Evolutionary conservation across 2,329 filamentous ascomycete species (phyloP).

Genomic region (Colletotrichum chrysophilum): DNA sequence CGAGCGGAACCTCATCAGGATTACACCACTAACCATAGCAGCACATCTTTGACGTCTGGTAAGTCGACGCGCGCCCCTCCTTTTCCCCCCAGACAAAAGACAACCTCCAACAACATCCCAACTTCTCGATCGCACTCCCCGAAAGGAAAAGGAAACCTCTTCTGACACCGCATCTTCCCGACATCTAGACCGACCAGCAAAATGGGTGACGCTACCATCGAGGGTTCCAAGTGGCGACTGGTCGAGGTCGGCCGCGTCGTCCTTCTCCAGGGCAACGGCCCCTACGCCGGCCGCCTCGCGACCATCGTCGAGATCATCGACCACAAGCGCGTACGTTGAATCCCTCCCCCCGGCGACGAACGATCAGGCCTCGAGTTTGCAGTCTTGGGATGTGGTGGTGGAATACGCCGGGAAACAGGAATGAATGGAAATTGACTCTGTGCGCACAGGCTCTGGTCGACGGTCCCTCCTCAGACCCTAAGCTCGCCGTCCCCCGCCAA

Average conservation of each 20-base stretch:
- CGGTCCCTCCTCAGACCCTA: conserved; percentile 83
- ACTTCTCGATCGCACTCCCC: conserved; percentile 14
- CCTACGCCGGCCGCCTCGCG: conserved; percentile 85
- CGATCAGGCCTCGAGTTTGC: not conserved
- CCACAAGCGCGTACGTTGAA: conserved; percentile 95
- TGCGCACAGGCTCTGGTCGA: conserved; percentile 85
- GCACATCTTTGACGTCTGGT: conserved; percentile 23
- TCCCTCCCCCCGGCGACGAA: conserved; percentile 3
- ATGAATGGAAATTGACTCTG: not conserved
- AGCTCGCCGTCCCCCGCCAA: conserved; percentile 85
- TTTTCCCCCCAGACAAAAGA: conserved; percentile 12
- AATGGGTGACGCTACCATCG: conserved; percentile 85
- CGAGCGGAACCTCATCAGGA: not conserved
- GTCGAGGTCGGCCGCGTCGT: conserved; percentile 99
- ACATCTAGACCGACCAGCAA: conserved; percentile 62
- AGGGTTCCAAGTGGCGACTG: conserved; percentile 87
- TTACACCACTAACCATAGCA: conserved; percentile 18
- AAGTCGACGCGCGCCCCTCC: conserved; percentile 22
- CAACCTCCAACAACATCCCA: conserved; percentile 26
- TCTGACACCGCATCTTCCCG: conserved; percentile 21
- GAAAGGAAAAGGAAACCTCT: not conserved
- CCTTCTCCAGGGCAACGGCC: conserved; percentile 81
- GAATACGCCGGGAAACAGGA: not conserved
- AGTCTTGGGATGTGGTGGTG: not conserved
- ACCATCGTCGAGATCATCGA: conserved; percentile 99